phyloP scores from a whole-genome alignment of 1,284 basidiomycete genomes.

The Cystobasidium sp. region DNA sequence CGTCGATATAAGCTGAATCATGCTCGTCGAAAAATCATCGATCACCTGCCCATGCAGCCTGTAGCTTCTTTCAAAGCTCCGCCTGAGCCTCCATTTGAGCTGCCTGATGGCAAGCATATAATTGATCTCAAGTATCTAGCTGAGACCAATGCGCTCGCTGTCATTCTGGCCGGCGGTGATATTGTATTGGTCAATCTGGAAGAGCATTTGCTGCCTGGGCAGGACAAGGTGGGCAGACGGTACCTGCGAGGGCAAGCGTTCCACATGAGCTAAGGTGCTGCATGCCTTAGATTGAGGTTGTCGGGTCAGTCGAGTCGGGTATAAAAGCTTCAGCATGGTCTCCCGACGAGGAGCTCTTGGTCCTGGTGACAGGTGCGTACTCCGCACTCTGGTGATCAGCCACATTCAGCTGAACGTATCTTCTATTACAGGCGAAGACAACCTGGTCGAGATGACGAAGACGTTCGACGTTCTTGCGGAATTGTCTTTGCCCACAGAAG shows the following conservation, averaged over 20 bases:
- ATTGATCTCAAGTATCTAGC: conserved; percentile 69
- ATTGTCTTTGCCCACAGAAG: conserved; percentile 68
- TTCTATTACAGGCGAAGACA: conserved; percentile 67
- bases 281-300: conserved; percentile 63
- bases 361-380: conserved; percentile 73
- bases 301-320: conserved; percentile 84
- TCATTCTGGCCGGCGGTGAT: conserved; percentile 75
- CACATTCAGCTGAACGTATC: background rate
- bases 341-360: conserved; percentile 84
- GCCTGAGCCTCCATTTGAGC: conserved; percentile 41
- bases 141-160: conserved; percentile 67
- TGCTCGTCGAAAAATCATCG: conserved; percentile 27
- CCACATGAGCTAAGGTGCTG: background rate
- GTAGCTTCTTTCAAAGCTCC: conserved; percentile 40
- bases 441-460: conserved; percentile 84
- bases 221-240: background rate
- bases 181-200: conserved; percentile 70
- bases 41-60: conserved; percentile 24
- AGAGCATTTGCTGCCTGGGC: conserved; percentile 58
- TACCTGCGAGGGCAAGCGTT: no score
- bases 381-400: background rate
- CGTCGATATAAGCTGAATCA: background rate
- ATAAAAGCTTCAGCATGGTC: conserved; percentile 84
- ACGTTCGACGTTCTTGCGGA: conserved; percentile 88
- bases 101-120: conserved; percentile 54